Conservation (phyloP, 2,329 filamentous ascomycete genomes). For the Gnomoniopsis smithogilvyi region DNA sequence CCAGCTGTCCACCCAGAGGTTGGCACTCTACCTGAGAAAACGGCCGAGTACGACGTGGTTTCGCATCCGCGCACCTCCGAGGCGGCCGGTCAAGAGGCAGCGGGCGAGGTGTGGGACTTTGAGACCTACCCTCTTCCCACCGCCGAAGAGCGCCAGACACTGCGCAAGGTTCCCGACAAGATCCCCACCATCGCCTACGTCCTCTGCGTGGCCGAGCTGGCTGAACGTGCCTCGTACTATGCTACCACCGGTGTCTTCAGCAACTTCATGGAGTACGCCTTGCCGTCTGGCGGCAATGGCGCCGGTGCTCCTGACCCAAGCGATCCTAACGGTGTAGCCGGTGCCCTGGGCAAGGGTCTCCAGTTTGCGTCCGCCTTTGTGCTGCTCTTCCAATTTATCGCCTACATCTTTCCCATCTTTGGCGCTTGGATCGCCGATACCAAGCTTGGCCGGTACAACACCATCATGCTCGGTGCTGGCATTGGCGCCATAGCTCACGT, state of each 20-base stretch:
- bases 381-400: conserved; percentile 44
- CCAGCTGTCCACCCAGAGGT: conserved; percentile 11
- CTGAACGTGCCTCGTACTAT: conserved; percentile 52
- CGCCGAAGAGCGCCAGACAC: conserved; percentile 39
- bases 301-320: conserved; percentile 30
- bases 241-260: conserved; percentile 47
- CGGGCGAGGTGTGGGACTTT: conserved; percentile 19
- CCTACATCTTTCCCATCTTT: conserved; percentile 45
- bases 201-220: conserved; percentile 48
- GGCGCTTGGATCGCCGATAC: conserved; percentile 61
- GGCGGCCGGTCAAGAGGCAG: background rate
- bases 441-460: conserved; percentile 63
- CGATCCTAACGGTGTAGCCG: conserved; percentile 38
- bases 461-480: conserved; percentile 53
- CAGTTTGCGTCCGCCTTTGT: conserved; percentile 43
- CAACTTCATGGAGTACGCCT: conserved; percentile 53
- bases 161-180: conserved; percentile 43
- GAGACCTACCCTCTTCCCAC: conserved; percentile 37
- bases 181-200: conserved; percentile 43
- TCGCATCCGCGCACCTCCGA: background rate
- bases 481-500: conserved; percentile 61
- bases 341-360: conserved; percentile 48
- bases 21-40: conserved; percentile 5
- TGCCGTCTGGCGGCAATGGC: conserved; percentile 39
- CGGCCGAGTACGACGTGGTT: background rate